Evolutionary conservation across 2,329 filamentous ascomycete genomes (phyloP).

Genomic region (Allantophomopsis cytisporea): DNA sequence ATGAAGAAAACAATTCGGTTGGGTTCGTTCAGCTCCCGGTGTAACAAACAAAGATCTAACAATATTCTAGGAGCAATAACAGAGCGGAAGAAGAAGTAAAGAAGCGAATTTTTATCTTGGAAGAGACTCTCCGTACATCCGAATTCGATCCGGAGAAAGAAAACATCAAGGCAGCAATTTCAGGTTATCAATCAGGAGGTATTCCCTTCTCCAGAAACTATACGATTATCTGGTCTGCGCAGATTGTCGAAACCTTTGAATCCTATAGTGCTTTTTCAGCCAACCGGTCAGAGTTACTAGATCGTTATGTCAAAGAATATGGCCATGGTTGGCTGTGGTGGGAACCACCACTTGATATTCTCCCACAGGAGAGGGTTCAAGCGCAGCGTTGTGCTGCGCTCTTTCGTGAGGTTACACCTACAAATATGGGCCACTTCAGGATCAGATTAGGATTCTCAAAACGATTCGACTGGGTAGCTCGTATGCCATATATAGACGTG

Average conservation of each 20-base stretch:
- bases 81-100: constrained; percentile 9
- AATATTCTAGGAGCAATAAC: constrained; percentile 1
- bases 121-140: constrained; percentile 17
- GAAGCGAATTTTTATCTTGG: constrained; percentile 19
- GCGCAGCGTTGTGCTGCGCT: constrained; percentile 1
- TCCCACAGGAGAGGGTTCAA: constrained; percentile 3
- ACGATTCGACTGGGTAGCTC: constrained; percentile 5
- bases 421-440: constrained; percentile 4
- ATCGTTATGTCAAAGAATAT: constrained; percentile 20
- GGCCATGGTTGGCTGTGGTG: constrained; percentile 31
- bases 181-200: constrained; percentile 23
- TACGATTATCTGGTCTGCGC: constrained; percentile 27
- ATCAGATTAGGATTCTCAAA: constrained; percentile 11
- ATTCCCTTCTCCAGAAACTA: constrained; percentile 25
- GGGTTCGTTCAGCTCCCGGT: constrained; percentile 6
- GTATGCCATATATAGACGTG: constrained; percentile 1
- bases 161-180: constrained; percentile 28
- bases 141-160: constrained; percentile 21
- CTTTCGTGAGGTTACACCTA: background rate
- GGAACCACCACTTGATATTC: constrained; percentile 24
- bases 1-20: constrained; percentile 19
- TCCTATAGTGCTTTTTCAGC: constrained; percentile 23
- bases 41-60: constrained; percentile 3
- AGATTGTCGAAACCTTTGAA: constrained; percentile 25
- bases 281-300: constrained; percentile 24